phyloP scores from a whole-genome alignment of 192 early-diverging fungal species.

The Cetraspora pellucida region DNA sequence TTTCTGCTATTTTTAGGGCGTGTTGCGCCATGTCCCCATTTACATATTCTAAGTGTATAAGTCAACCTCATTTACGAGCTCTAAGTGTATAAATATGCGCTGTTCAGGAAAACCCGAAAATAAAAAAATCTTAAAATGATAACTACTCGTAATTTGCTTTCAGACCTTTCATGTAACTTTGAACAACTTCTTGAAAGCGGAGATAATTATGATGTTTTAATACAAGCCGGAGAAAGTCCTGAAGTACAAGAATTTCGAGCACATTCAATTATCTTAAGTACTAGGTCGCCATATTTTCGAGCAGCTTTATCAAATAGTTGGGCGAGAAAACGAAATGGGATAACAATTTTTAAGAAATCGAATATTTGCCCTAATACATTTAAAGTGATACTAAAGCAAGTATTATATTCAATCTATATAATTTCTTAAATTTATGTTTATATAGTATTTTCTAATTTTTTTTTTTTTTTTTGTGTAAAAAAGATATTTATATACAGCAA shows the following conservation, averaged over 20 bases:
- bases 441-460: neutral
- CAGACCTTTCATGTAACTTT: neutral
- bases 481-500: slow-evolving; percentile 29
- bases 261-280: neutral
- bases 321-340: neutral
- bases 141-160: neutral
- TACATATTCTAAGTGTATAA: too few relatives aligned
- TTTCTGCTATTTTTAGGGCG: too few relatives aligned
- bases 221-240: slow-evolving; percentile 6
- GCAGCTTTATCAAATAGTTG: neutral
- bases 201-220: slow-evolving; percentile 19
- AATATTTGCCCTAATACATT: slow-evolving; percentile 7
- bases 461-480: neutral
- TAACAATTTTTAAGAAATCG: slow-evolving; percentile 7
- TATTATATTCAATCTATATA: neutral
- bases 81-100: too few relatives aligned
- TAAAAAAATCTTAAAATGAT: neutral
- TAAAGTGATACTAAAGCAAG: slow-evolving; percentile 1
- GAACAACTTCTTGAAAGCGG: neutral
- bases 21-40: too few relatives aligned
- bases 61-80: too few relatives aligned
- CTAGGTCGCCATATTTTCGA: slow-evolving; percentile 20
- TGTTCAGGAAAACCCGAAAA: too few relatives aligned
- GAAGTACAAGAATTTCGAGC: slow-evolving; percentile 2
- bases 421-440: neutral